Evolutionary conservation across 371 early-diverging fungal genomes (phyloP), one percentile per base, ranked within the genome.

Genomic region (Vittaforma corneae): DNA sequence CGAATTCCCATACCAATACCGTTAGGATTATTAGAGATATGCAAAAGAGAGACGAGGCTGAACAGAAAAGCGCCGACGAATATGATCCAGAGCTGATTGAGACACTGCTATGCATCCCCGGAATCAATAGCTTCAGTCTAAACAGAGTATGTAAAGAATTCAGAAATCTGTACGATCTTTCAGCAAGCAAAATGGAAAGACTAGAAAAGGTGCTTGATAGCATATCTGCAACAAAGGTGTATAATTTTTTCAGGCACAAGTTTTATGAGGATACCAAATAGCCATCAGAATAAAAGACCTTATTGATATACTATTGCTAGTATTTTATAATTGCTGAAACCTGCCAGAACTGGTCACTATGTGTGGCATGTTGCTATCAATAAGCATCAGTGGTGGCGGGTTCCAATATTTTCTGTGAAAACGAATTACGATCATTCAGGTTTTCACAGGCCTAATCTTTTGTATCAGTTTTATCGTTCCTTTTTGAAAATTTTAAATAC

Each of bases 1-100:
- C 90, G 33, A 71, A 76, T 26, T 40, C 26, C 9, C 20, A 51
- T 5, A 20, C 67, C 1, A 52, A 70, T 16, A 64, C 64, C 5
- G 42, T 48, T 3, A 67, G 59, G 45, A 29, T 60, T 1, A 46
- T 76, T 24, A 68, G 73, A 66, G 55, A 55, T 24, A n/a, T 75
- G 1, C 76, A 72, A 55, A 68, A 52, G 24, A 54, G 55, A 29
- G 54, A 53, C 6, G 44, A 33, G 1, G 37, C 32, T 5, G 50
- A 56, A 44, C 47, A 16, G 11, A n/a, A 32, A 11, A 37, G 40
- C 16, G 45, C n/a, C 20, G 26, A 52, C 4, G 22, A 40, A 5
- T 62, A 40, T n/a, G 56, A 73, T 53, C 74, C 69, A 16, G 40
- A 33, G 4, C 55, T 73, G 30, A 22, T 26, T 32, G 67, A 69